These are phyloP conservation scores for Trichophyton simii DNA, from an alignment of 2,329 filamentous ascomycete genomes.

Conservation along the genomic window DNA sequence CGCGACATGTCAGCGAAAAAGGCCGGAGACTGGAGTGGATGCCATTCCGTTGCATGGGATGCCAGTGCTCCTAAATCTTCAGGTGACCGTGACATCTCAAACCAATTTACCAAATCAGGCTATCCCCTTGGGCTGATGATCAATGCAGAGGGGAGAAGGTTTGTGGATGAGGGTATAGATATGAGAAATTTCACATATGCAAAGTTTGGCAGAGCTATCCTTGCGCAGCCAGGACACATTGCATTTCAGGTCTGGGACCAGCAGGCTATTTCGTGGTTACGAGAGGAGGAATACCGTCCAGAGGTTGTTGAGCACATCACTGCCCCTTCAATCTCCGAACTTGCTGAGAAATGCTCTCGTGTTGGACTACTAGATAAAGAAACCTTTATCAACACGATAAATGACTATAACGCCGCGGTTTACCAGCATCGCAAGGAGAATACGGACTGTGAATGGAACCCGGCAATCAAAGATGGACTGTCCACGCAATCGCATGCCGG, in stretches of 20 bases:
- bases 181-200: conserved; percentile 57
- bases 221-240: conserved; percentile 44
- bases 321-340: conserved; percentile 41
- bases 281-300: conserved; percentile 50
- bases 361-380: conserved; percentile 37
- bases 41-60: conserved; percentile 55
- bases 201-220: conserved; percentile 50
- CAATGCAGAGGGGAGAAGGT: conserved; percentile 46
- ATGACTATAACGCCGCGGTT: conserved; percentile 48
- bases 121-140: conserved; percentile 56
- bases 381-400: conserved; percentile 41
- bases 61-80: conserved; percentile 43
- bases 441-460: conserved; percentile 41
- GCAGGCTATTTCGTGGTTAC: conserved; percentile 40
- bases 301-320: conserved; percentile 44
- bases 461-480: conserved; percentile 48
- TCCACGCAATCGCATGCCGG: conserved; percentile 44
- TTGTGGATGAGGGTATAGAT: conserved; percentile 55
- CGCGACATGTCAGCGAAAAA: conserved; percentile 39
- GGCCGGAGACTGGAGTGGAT: conserved; percentile 51
- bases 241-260: conserved; percentile 56
- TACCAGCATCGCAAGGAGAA: conserved; percentile 36
- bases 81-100: conserved; percentile 48
- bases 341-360: conserved; percentile 39
- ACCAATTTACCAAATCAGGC: conserved; percentile 57